These are phyloP conservation scores for Aspergillus baeticus DNA, from an alignment of 495 filamentous ascomycete genomes.

Conservation along the genomic window DNA sequence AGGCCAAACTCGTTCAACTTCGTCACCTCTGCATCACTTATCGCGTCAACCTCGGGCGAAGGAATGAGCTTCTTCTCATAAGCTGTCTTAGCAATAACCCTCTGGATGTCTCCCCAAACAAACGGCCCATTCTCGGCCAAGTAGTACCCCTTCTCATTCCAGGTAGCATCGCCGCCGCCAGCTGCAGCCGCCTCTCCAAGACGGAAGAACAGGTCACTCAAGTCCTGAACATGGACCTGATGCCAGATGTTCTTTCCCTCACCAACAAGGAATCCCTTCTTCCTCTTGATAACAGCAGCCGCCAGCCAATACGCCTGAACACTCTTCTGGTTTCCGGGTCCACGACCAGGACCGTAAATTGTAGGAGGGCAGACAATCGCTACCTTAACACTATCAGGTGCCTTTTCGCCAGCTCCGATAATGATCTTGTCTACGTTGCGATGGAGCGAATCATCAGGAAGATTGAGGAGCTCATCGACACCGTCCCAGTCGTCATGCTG, in stretches of 20 bases:
- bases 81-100: constrained; percentile 58
- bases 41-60: constrained; percentile 47
- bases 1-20: constrained; percentile 31
- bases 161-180: constrained; percentile 63
- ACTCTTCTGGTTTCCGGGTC: constrained; percentile 66
- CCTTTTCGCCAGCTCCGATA: constrained; percentile 37
- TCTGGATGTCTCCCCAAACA: constrained; percentile 67
- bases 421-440: constrained; percentile 63
- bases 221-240: constrained; percentile 70
- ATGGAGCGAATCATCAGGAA: constrained; percentile 57
- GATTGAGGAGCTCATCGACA: constrained; percentile 53
- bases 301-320: constrained; percentile 62
- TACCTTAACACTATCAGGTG: constrained; percentile 54
- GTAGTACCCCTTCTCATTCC: constrained; percentile 73
- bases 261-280: constrained; percentile 62
- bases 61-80: constrained; percentile 63
- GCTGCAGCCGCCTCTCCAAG: constrained; percentile 64
- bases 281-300: constrained; percentile 54
- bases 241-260: constrained; percentile 70
- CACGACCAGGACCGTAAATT: constrained; percentile 76
- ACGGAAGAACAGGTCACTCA: constrained; percentile 61
- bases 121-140: constrained; percentile 70
- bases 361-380: constrained; percentile 76
- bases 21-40: constrained; percentile 33
- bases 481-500: constrained; percentile 61